Evolutionary conservation across 257 asterid species (phyloP), one percentile per base, ranked within the genome.

Genomic region (Salvia splendens): DNA sequence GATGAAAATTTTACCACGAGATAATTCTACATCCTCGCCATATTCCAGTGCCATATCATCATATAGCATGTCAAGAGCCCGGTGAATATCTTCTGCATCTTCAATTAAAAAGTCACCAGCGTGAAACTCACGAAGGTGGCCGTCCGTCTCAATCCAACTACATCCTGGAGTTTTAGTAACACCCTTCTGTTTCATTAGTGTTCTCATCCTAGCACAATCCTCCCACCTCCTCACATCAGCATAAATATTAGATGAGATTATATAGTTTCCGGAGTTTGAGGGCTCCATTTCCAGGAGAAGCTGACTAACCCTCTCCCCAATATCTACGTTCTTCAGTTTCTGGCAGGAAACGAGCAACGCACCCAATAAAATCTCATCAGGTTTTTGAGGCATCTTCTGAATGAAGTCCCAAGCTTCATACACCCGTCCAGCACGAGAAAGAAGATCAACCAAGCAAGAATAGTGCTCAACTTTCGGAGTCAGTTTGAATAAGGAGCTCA

Each of bases 401-500:
- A 89, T 85, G 55, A 89, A 85, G 69, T 87, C 94, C 95, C 97
- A 88, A 50, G 97, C 98, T 72, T 87, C 95, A 6, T 83, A 71
- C 24, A 93, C 86, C 56, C 59, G 78, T 53, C 98, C 98, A 56
- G 96, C 94, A 69, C 96, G 97, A 12, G 96, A 84, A 17, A 87
- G 76, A 74, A 93, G 95, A 80, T 93, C 97, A 42, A 88, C 96
- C 90, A 93, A 81, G 79, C 98, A 93, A 14, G 98, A 85, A 67
- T 83, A 83, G 74, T 93, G 98, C 81, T 85, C 98, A 15, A 87
- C 84, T 80, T 83, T 87, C 5, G 98, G 98, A 62, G 82, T 76
- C 68, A 93, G 77, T 59, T 84, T 79, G 67, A 83, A 83, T 14
- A 80, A 78, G 30, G 89, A 85, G 41, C 72, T 81, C 98, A 93